These are phyloP conservation scores for Nemophila menziesii DNA, from an alignment of 257 asterid species.

Conservation along the genomic window DNA sequence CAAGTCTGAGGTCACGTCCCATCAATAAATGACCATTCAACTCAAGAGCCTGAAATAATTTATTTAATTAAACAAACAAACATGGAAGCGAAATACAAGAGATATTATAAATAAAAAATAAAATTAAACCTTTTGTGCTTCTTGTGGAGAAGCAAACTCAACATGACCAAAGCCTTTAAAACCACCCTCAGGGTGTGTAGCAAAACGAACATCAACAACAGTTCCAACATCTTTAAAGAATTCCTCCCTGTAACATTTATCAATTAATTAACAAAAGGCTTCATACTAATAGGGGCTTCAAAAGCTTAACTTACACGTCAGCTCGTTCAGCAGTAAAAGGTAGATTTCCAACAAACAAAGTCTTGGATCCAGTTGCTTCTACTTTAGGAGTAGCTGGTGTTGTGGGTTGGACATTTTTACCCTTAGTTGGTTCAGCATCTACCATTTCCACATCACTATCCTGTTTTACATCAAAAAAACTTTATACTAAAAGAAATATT, in stretches of 20 bases:
- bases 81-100: background rate
- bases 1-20: slow-evolving; percentile 61
- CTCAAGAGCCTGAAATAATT: slow-evolving; percentile 40
- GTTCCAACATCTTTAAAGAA: slow-evolving; percentile 74
- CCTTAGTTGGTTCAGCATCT: slow-evolving; percentile 18
- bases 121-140: slow-evolving; percentile 51
- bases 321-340: slow-evolving; percentile 38
- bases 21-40: slow-evolving; percentile 57
- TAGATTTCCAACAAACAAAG: slow-evolving; percentile 69
- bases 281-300: background rate
- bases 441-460: slow-evolving; percentile 42
- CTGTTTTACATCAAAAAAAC: slow-evolving; percentile 17
- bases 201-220: slow-evolving; percentile 53
- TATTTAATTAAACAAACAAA: too few species aligned
- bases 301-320: slow-evolving; percentile 45
- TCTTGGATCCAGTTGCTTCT: slow-evolving; percentile 39
- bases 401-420: slow-evolving; percentile 30
- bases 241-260: slow-evolving; percentile 34
- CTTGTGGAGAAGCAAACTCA: slow-evolving; percentile 64
- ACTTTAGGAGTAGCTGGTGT: slow-evolving; percentile 33
- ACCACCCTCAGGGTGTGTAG: slow-evolving; percentile 33
- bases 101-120: background rate
- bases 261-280: background rate
- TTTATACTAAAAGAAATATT: background rate
- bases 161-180: slow-evolving; percentile 88